A percentile compares a stretch with the other conserved stretches of the same genome.
Evolutionary conservation across 1,139 yeast species (phyloP).

Genomic region (Pichia sp.): DNA sequence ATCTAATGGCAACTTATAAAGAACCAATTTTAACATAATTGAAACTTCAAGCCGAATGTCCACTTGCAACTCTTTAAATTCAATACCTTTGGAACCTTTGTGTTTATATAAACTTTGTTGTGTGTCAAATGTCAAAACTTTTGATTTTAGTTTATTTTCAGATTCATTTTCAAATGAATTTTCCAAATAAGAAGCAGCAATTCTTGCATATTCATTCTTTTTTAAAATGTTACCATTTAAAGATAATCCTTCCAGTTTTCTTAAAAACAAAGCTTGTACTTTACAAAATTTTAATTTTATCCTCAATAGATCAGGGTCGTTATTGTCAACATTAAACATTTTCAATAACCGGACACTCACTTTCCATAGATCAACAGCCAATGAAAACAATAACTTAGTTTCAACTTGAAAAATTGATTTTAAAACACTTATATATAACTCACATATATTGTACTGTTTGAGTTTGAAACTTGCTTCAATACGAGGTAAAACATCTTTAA

Average conservation of each 20-base stretch:
- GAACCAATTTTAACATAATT: constrained; percentile 47
- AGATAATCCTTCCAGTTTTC: constrained; percentile 35
- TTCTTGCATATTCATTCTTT: constrained; percentile 56
- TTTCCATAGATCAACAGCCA: constrained; percentile 22
- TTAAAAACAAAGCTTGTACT: constrained; percentile 36
- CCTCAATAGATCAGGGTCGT: constrained; percentile 34
- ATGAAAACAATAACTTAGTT: constrained; percentile 21
- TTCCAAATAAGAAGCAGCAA: constrained; percentile 65
- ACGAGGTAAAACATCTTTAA: constrained; percentile 17
- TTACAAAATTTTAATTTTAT: constrained; percentile 47
- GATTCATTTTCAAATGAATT: constrained; percentile 36
- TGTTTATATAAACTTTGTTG: constrained; percentile 11
- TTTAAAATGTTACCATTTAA: constrained; percentile 50
- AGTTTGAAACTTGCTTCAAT: constrained; percentile 21
- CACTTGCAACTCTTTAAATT: constrained; percentile 47
- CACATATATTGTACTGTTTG: constrained; percentile 25
- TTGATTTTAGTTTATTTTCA: not conserved
- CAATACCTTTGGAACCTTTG: constrained; percentile 32
- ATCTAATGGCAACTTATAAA: constrained; percentile 53
- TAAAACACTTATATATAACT: constrained; percentile 23
- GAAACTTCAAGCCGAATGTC: constrained; percentile 67
- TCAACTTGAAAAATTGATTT: constrained; percentile 24
- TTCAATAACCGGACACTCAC: constrained; percentile 20
- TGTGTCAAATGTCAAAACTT: constrained; percentile 7
- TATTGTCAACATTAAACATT: constrained; percentile 27